Evolutionary conservation across 208 protist species (phyloP).

Genomic region (Leishmania turanica): DNA sequence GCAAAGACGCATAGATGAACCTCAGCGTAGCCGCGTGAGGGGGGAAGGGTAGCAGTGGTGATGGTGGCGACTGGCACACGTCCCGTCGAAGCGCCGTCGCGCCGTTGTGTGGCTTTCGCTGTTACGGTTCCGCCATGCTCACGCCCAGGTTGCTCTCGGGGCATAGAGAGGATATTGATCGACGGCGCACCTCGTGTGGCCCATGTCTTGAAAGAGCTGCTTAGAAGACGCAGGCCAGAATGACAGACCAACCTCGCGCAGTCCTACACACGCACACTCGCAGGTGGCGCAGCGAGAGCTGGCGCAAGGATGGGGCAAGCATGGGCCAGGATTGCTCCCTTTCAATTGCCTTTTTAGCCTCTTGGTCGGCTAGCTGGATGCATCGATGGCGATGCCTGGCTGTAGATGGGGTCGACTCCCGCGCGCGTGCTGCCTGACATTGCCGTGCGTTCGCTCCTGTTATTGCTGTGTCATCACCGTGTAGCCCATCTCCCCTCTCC

Average conservation of each 20-base stretch:
- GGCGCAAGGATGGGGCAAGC: not conserved
- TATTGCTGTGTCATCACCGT: not conserved
- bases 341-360: not conserved
- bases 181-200: not conserved
- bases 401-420: not conserved
- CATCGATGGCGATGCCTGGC: not conserved
- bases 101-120: not conserved
- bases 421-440: not conserved
- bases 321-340: not conserved
- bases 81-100: not conserved
- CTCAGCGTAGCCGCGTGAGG: not conserved
- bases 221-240: not conserved
- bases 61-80: not conserved
- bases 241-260: not conserved
- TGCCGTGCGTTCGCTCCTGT: not conserved
- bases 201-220: not conserved
- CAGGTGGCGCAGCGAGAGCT: not conserved
- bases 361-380: not conserved
- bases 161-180: not conserved
- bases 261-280: not conserved
- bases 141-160: not conserved
- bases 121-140: not conserved
- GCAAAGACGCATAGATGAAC: constrained; percentile 5
- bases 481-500: not conserved
- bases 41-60: not conserved